These are phyloP conservation scores for Cytospora chrysosperma DNA, from an alignment of 2,329 filamentous ascomycete species.

Conservation along the genomic window DNA sequence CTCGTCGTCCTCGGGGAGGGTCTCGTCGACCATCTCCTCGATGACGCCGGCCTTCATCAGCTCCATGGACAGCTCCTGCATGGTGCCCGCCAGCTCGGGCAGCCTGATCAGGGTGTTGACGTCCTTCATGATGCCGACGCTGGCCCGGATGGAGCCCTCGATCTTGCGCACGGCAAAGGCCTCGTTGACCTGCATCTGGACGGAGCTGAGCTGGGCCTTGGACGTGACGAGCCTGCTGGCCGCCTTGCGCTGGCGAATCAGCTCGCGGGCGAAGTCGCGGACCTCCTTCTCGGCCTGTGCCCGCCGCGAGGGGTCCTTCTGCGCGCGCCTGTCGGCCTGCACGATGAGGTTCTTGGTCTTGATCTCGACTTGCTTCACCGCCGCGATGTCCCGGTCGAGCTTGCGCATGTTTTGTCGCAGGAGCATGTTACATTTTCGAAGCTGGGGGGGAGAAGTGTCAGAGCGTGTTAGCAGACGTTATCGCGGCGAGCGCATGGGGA, in stretches of 20 bases:
- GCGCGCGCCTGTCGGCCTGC: constrained; percentile 75
- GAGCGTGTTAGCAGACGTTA: constrained; percentile 6
- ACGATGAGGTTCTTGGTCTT: constrained; percentile 86
- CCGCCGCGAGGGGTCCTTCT: constrained; percentile 75
- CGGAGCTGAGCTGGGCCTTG: constrained; percentile 87
- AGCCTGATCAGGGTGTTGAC: constrained; percentile 83
- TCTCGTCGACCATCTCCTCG: constrained; percentile 94
- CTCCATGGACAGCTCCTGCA: constrained; percentile 84
- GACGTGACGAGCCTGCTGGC: constrained; percentile 73
- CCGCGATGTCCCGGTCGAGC: constrained; percentile 86
- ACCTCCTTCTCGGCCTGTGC: constrained; percentile 79
- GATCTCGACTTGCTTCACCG: constrained; percentile 73
- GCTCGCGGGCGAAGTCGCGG: constrained; percentile 83
- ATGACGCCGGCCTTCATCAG: constrained; percentile 94
- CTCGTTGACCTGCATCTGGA: constrained; percentile 97
- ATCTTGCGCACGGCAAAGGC: constrained; percentile 95
- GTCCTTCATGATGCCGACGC: constrained; percentile 94
- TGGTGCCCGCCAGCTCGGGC: constrained; percentile 83
- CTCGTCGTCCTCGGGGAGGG: constrained; percentile 71
- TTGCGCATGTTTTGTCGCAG: constrained; percentile 89
- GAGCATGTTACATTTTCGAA: constrained; percentile 91
- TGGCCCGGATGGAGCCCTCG: constrained; percentile 83
- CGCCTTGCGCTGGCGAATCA: constrained; percentile 79
- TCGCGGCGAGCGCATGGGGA: neutral
- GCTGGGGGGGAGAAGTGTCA: constrained; percentile 55